Conservation (phyloP, 805 yeast species). For the Clavispora santaluciae region DNA sequence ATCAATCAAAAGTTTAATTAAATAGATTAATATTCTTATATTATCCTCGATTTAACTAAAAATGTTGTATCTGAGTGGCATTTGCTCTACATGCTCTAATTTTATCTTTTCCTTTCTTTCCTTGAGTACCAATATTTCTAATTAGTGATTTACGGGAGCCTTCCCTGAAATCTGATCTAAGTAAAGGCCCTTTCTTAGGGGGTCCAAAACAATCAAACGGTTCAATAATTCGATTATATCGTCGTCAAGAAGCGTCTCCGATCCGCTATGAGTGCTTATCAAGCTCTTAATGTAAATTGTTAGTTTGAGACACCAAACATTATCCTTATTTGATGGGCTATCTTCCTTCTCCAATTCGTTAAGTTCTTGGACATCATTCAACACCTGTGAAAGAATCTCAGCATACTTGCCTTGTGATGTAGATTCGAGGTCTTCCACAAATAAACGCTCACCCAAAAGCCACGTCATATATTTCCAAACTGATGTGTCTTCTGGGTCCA, state of each 20-base stretch:
- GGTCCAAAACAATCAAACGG: constrained; percentile 52
- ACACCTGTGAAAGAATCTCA: constrained; percentile 30
- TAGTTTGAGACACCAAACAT: constrained; percentile 73
- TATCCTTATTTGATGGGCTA: constrained; percentile 43
- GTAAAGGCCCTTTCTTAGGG: constrained; percentile 60
- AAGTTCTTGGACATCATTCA: constrained; percentile 52
- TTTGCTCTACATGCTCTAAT: no score
- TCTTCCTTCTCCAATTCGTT: constrained; percentile 72
- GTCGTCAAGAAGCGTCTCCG: constrained; percentile 13
- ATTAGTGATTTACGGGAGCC: background rate
- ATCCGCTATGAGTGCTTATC: constrained; percentile 1
- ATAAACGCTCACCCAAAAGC: constrained; percentile 50
- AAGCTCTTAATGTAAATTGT: constrained; percentile 43
- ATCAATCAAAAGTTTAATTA: background rate
- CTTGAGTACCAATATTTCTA: no score
- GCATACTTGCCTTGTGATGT: constrained; percentile 5
- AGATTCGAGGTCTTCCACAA: constrained; percentile 21
- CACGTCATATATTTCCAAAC: constrained; percentile 88
- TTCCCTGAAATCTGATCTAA: constrained; percentile 28
- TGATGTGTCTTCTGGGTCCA: constrained; percentile 92
- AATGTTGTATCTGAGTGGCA: no score
- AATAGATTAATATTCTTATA: no score
- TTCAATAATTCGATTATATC: constrained; percentile 35
- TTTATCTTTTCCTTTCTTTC: no score
- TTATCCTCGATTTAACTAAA: no score